A percentile compares a stretch with the other conserved stretches of the same genome.
phyloP scores from a whole-genome alignment of 345 rosid genomes.

The Pelargonium nanum region DNA sequence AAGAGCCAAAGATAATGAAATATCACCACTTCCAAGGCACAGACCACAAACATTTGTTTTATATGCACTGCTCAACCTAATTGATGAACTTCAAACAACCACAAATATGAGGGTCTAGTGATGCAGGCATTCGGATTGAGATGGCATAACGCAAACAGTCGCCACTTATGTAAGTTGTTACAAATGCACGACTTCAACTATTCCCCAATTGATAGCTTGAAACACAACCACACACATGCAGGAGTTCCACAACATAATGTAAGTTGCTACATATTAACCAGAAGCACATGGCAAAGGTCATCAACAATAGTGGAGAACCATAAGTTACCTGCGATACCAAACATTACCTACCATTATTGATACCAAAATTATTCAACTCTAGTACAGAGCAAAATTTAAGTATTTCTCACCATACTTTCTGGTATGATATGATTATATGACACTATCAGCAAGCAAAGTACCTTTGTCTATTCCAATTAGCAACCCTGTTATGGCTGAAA shows the following conservation, averaged over 20 bases:
- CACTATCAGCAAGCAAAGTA: constrained; percentile 11
- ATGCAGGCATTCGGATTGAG: neutral
- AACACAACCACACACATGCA: neutral
- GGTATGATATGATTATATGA: constrained; percentile 2
- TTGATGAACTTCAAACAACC: neutral
- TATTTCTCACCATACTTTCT: neutral
- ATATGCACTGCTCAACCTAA: neutral
- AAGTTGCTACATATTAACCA: neutral
- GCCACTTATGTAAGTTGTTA: too few relatives aligned
- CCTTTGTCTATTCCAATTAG: constrained; percentile 55
- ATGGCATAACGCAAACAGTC: neutral
- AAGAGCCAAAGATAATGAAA: neutral
- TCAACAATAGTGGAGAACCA: neutral
- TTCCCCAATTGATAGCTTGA: too few relatives aligned
- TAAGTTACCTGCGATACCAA: neutral
- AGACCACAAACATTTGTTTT: neutral
- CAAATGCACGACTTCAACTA: too few relatives aligned
- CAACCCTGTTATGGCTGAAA: constrained; percentile 32
- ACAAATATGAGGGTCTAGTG: neutral
- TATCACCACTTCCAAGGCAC: neutral
- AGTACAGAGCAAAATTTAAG: neutral
- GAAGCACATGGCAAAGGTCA: constrained; percentile 1
- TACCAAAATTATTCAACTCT: neutral
- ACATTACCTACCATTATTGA: neutral
- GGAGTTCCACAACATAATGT: neutral